These are phyloP conservation scores for Jatropha curcas DNA, from an alignment of 345 rosid genomes.

Conservation along the genomic window DNA sequence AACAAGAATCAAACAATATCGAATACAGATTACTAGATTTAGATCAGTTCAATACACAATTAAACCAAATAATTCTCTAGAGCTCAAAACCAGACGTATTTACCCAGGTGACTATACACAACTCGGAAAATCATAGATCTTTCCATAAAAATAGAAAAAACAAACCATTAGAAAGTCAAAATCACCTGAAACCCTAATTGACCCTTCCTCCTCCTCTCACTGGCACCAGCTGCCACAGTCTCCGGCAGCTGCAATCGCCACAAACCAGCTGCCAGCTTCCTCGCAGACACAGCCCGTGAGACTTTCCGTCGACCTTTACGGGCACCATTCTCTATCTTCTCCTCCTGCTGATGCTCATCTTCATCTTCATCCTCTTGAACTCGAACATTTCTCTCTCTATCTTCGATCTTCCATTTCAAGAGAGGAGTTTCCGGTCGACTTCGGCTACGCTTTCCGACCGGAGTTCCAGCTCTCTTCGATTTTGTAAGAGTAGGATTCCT, in stretches of 20 bases:
- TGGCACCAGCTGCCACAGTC: constrained; percentile 30
- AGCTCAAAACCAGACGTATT: neutral
- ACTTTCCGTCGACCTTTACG: constrained; percentile 36
- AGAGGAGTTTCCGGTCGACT: constrained; percentile 71
- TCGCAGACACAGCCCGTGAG: constrained; percentile 52
- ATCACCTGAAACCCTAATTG: constrained; percentile 70
- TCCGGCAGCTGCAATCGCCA: constrained; percentile 84
- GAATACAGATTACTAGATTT: no score
- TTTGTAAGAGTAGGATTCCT: constrained; percentile 54
- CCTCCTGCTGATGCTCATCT: constrained; percentile 40
- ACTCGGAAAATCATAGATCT: constrained; percentile 11
- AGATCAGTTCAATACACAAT: constrained; percentile 17
- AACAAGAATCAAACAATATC: constrained; percentile 8
- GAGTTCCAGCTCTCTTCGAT: constrained; percentile 45
- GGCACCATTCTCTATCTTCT: constrained; percentile 22
- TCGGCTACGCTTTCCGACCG: constrained; percentile 48
- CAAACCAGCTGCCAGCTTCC: constrained; percentile 86
- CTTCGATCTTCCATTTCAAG: constrained; percentile 76
- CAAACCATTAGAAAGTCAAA: constrained; percentile 16
- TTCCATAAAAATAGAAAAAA: constrained; percentile 6
- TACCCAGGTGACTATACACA: neutral
- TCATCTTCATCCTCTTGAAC: constrained; percentile 44
- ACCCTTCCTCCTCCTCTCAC: constrained; percentile 40
- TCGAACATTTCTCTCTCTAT: constrained; percentile 33
- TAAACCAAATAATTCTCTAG: constrained; percentile 16